phyloP scores from a whole-genome alignment of 2,329 filamentous ascomycete genomes.

The Colletotrichum phormii region DNA sequence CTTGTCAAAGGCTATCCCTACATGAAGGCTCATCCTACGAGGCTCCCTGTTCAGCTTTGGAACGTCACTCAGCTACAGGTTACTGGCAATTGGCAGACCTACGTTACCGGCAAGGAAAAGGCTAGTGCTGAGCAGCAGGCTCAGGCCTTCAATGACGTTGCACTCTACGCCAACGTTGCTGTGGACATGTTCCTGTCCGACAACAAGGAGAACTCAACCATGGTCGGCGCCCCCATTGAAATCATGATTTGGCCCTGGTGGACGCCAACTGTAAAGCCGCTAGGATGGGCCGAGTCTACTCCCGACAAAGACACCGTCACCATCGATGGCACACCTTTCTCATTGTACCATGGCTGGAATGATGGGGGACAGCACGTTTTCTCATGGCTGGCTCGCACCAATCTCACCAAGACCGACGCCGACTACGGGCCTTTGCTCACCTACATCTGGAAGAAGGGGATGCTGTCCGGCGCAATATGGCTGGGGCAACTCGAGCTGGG shows the following conservation, averaged over 20 bases:
- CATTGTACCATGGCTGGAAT: slow-evolving; percentile 34
- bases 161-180: slow-evolving; percentile 34
- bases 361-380: slow-evolving; percentile 35
- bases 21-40: slow-evolving; percentile 28
- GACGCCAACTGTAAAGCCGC: slow-evolving; percentile 33
- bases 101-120: slow-evolving; percentile 27
- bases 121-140: slow-evolving; percentile 24
- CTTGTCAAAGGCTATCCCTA: slow-evolving; percentile 34
- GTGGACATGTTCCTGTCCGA: slow-evolving; percentile 35
- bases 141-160: slow-evolving; percentile 22
- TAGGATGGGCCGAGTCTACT: slow-evolving; percentile 32
- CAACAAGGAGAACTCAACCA: slow-evolving; percentile 29
- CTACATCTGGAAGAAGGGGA: slow-evolving; percentile 33
- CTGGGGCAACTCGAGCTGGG: slow-evolving; percentile 32
- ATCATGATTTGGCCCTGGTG: slow-evolving; percentile 37
- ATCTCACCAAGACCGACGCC: slow-evolving; percentile 29
- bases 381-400: slow-evolving; percentile 30
- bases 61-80: slow-evolving; percentile 31
- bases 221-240: slow-evolving; percentile 31
- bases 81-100: slow-evolving; percentile 31
- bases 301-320: slow-evolving; percentile 30
- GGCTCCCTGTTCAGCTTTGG: slow-evolving; percentile 31
- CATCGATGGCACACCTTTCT: slow-evolving; percentile 32
- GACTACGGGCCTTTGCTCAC: slow-evolving; percentile 31
- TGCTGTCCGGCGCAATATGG: slow-evolving; percentile 30